Conservation (phyloP, 2,329 filamentous ascomycete genomes). For the Trichoderma asperellum region DNA sequence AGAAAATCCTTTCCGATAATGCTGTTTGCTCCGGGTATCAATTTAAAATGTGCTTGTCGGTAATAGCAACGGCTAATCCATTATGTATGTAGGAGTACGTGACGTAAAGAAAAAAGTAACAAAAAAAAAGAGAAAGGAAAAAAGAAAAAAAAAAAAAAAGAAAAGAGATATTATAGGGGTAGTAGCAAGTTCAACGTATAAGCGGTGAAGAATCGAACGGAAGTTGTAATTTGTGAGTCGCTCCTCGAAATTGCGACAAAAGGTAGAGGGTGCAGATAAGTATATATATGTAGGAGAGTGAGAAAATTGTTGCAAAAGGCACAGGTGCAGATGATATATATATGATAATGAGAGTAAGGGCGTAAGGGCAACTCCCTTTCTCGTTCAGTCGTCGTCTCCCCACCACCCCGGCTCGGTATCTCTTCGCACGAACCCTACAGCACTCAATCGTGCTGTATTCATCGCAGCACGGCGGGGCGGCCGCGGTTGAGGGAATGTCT, state of each 20-base stretch:
- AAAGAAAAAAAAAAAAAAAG: no score
- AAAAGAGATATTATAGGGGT: slow-evolving; percentile 1
- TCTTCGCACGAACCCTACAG: slow-evolving; percentile 37
- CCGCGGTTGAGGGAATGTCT: slow-evolving; percentile 37
- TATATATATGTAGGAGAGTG: neutral
- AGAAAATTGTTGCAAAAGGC: neutral
- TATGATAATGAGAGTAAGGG: neutral
- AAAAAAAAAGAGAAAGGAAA: neutral
- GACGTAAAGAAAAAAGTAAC: neutral
- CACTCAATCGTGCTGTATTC: slow-evolving; percentile 47
- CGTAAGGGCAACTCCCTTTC: neutral
- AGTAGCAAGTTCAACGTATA: neutral
- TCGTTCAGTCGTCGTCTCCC: slow-evolving; percentile 47
- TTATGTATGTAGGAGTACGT: slow-evolving; percentile 20
- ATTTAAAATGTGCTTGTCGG: slow-evolving; percentile 15
- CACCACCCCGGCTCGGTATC: slow-evolving; percentile 43
- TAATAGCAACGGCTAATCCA: slow-evolving; percentile 17
- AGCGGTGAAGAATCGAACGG: slow-evolving; percentile 1
- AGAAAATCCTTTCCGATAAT: neutral
- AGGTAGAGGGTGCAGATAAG: neutral
- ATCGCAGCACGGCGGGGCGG: slow-evolving; percentile 35
- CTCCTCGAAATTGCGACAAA: neutral
- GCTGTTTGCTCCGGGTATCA: slow-evolving; percentile 26
- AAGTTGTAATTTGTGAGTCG: neutral
- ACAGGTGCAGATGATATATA: neutral